Percentiles rank a stretch among this genome's conserved stretches.
Evolutionary conservation across 257 asterid species (phyloP).

Genomic region (Penstemon barbatus): DNA sequence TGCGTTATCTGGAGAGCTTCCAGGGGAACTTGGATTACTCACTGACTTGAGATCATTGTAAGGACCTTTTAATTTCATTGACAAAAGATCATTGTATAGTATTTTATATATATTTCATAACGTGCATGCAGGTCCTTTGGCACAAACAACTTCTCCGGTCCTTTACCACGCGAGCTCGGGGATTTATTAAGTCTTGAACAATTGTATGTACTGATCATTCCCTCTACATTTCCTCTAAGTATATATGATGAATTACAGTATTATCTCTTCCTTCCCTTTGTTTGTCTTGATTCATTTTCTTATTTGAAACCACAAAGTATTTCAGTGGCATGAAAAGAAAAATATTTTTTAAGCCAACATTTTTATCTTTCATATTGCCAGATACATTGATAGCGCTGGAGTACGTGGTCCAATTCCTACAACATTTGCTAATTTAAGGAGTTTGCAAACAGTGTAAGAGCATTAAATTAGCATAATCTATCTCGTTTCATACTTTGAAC

Average conservation of each 20-base stretch:
- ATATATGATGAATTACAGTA: background rate
- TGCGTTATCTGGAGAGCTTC: constrained; percentile 70
- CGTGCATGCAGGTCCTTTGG: constrained; percentile 33
- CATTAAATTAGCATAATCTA: background rate
- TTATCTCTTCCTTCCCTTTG: background rate
- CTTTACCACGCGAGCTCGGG: constrained; percentile 37
- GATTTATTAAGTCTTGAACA: constrained; percentile 27
- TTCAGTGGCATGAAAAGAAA: background rate
- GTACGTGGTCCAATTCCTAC: constrained; percentile 55
- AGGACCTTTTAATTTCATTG: constrained; percentile 17
- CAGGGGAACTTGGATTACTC: constrained; percentile 66
- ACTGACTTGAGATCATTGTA: constrained; percentile 60
- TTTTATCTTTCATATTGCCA: constrained; percentile 24
- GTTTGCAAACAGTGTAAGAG: constrained; percentile 44
- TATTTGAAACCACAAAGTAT: no score
- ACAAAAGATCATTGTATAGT: no score
- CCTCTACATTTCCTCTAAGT: background rate
- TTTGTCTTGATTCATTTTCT: background rate
- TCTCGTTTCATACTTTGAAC: background rate
- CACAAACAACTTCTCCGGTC: constrained; percentile 37
- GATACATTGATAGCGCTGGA: constrained; percentile 54
- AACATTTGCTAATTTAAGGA: constrained; percentile 45
- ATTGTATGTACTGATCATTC: constrained; percentile 28
- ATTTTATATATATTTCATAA: background rate
- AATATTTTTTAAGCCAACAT: background rate